phyloP scores from a whole-genome alignment of 1,284 basidiomycete genomes.

The Trichosporon coremiiforme region DNA sequence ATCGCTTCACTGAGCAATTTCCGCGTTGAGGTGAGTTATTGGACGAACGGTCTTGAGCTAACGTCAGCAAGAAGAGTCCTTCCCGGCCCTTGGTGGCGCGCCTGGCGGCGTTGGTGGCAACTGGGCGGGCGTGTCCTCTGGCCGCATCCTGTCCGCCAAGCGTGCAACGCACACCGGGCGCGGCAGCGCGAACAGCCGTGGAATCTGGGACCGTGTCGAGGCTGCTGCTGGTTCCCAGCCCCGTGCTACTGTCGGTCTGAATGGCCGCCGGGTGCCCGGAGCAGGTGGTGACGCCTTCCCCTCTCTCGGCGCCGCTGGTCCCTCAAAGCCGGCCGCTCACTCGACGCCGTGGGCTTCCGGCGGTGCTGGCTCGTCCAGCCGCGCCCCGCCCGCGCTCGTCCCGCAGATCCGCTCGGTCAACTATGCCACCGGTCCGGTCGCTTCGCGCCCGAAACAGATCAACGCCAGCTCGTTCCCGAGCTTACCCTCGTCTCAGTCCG shows the following conservation, averaged over 20 bases:
- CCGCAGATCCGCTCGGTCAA: slow-evolving; percentile 51
- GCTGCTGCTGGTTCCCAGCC: slow-evolving; percentile 69
- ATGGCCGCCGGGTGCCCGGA: slow-evolving; percentile 49
- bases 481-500: slow-evolving; percentile 59
- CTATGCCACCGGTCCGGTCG: slow-evolving; percentile 33
- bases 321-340: slow-evolving; percentile 32
- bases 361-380: slow-evolving; percentile 43
- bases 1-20: slow-evolving; percentile 79
- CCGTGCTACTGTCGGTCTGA: slow-evolving; percentile 57
- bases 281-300: slow-evolving; percentile 43
- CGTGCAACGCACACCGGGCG: slow-evolving; percentile 64
- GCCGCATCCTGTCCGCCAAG: slow-evolving; percentile 80
- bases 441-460: slow-evolving; percentile 26
- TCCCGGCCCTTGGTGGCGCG: slow-evolving; percentile 68
- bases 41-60: not conserved
- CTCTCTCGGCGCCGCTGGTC: slow-evolving; percentile 35
- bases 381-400: slow-evolving; percentile 39
- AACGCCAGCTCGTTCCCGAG: slow-evolving; percentile 68
- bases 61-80: slow-evolving; percentile 73
- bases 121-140: slow-evolving; percentile 76
- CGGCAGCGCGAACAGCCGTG: slow-evolving; percentile 63
- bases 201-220: slow-evolving; percentile 85
- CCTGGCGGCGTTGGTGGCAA: slow-evolving; percentile 62
- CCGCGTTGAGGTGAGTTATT: slow-evolving; percentile 67
- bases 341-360: slow-evolving; percentile 54